Percentiles rank a stretch among this genome's conserved stretches.
Evolutionary conservation across 2,329 filamentous ascomycete genomes (phyloP).

Genomic region (Myriangium duriaei): DNA sequence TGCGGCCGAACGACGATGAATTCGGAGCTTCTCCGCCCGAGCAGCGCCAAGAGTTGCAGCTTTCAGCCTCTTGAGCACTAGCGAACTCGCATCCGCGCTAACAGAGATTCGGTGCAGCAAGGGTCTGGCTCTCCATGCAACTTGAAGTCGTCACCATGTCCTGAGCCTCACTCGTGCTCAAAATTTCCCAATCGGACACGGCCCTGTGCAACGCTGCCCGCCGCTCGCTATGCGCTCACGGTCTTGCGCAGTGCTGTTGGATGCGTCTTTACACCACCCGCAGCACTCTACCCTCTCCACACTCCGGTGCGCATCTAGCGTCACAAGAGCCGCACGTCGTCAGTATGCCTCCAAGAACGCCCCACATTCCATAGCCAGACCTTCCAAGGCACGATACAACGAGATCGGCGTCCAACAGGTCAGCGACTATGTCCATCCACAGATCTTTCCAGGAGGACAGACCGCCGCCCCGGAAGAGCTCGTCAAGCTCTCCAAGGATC

Average conservation of each 20-base stretch:
- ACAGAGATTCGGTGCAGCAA: no score
- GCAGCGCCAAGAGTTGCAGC: no score
- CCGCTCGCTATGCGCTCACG: conserved; percentile 19
- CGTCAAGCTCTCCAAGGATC: conserved; percentile 66
- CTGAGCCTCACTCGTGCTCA: no score
- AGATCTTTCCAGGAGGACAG: conserved; percentile 57
- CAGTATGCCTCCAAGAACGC: conserved; percentile 7
- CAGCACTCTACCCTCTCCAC: conserved; percentile 25
- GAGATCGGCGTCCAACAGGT: conserved; percentile 92
- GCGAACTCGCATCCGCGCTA: no score
- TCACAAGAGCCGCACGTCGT: conserved; percentile 14
- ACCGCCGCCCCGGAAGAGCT: conserved; percentile 48
- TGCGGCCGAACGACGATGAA: no score
- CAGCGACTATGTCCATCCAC: conserved; percentile 67
- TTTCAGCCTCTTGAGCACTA: no score
- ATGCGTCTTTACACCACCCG: conserved; percentile 20
- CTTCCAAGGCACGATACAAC: conserved; percentile 61
- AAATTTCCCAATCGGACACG: no score
- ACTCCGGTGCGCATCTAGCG: conserved; percentile 14
- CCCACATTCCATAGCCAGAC: conserved; percentile 19
- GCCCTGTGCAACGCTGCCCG: background rate
- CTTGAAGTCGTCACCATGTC: no score
- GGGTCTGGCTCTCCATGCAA: no score
- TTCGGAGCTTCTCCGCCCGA: no score
- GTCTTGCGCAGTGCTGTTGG: conserved; percentile 20